Evolutionary conservation across 2,329 filamentous ascomycete species (phyloP).

Genomic region (Chrysosporium queenslandicum): DNA sequence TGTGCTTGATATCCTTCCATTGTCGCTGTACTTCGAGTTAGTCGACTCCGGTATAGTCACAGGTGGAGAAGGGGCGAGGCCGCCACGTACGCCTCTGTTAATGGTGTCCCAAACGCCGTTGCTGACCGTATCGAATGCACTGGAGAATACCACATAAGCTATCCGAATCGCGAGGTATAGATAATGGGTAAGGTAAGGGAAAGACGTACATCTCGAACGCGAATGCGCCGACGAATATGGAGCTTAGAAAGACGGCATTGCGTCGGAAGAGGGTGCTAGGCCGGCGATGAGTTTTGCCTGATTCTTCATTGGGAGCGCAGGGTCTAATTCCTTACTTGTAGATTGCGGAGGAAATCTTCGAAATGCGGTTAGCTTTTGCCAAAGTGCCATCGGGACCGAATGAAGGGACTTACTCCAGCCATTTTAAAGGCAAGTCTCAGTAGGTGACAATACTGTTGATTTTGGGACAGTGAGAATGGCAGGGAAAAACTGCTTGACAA

Average conservation of each 20-base stretch:
- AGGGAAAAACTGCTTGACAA: conserved; percentile 1
- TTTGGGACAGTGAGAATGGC: not conserved
- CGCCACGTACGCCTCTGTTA: conserved; percentile 74
- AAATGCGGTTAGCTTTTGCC: conserved; percentile 3
- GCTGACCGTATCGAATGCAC: conserved; percentile 70
- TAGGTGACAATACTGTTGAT: not conserved
- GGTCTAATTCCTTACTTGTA: conserved; percentile 46
- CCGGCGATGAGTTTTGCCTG: conserved; percentile 15
- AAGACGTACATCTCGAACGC: conserved; percentile 79
- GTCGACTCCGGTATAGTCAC: conserved; percentile 15
- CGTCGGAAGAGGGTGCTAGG: conserved; percentile 69
- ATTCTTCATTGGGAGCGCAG: not conserved
- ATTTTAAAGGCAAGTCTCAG: conserved; percentile 38
- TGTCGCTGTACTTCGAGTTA: conserved; percentile 56
- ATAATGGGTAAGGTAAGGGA: not conserved
- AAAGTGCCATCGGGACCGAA: not conserved
- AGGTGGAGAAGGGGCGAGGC: conserved; percentile 1
- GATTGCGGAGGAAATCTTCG: conserved; percentile 44
- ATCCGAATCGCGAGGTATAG: not conserved
- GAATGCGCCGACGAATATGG: conserved; percentile 80
- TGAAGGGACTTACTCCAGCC: conserved; percentile 42
- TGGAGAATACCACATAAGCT: conserved; percentile 32
- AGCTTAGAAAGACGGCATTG: conserved; percentile 78
- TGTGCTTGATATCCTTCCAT: conserved; percentile 98
- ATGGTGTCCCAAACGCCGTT: conserved; percentile 81